Conservation (phyloP, 2,329 filamentous ascomycete species). For the Diaporthe sp. region DNA sequence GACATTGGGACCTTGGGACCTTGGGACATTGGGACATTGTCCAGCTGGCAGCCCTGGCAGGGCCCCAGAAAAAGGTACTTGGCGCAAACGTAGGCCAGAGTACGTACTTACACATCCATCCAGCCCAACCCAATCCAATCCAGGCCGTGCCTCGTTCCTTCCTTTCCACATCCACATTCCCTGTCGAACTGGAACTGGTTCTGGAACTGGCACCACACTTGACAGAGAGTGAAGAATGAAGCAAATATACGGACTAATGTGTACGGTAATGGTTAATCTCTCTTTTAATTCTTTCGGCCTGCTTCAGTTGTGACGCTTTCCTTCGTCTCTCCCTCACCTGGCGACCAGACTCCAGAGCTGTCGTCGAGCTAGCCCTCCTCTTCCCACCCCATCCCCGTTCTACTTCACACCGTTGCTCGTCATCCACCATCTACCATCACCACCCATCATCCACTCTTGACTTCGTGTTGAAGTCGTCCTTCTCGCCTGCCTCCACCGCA, state of each 20-base stretch:
- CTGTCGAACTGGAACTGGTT: slow-evolving; percentile 25
- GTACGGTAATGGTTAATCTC: slow-evolving; percentile 26
- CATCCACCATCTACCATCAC: background rate
- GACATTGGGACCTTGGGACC: background rate
- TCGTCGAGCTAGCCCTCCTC: slow-evolving; percentile 21
- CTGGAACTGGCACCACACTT: slow-evolving; percentile 28
- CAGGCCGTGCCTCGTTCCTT: slow-evolving; percentile 31
- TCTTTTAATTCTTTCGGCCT: slow-evolving; percentile 31
- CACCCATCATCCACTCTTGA: background rate
- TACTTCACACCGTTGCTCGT: slow-evolving; percentile 6
- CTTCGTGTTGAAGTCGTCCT: slow-evolving; percentile 3
- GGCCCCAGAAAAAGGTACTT: slow-evolving; percentile 19
- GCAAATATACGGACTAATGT: slow-evolving; percentile 26
- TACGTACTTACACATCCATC: slow-evolving; percentile 27
- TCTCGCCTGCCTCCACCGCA: background rate
- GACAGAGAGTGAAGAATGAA: slow-evolving; percentile 27
- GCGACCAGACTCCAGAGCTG: slow-evolving; percentile 24
- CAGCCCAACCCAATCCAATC: slow-evolving; percentile 26
- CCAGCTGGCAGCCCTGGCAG: too few relatives aligned
- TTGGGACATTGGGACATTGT: background rate
- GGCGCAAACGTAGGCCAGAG: slow-evolving; percentile 13
- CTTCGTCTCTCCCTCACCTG: slow-evolving; percentile 19
- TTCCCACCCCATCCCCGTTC: slow-evolving; percentile 3
- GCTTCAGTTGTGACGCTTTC: slow-evolving; percentile 9
- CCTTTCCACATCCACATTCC: slow-evolving; percentile 26